Percentiles rank a stretch among this genome's conserved stretches.
phyloP scores from a whole-genome alignment of 2,329 filamentous ascomycete species.

The Mollisiaceae sp. region DNA sequence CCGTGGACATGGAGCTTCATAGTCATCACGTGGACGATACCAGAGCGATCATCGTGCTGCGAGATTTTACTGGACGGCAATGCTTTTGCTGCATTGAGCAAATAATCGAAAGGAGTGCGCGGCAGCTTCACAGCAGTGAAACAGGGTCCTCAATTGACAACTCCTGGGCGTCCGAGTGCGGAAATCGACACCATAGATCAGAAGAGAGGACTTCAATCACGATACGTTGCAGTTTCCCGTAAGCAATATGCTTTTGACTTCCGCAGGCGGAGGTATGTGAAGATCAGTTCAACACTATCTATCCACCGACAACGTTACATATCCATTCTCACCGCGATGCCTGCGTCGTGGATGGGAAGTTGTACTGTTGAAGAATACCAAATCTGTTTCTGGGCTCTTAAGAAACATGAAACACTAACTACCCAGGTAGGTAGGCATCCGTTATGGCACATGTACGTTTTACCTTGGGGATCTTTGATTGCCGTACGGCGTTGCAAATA shows the following conservation, averaged over 20 bases:
- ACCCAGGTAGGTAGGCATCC: no score
- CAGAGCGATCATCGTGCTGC: no score
- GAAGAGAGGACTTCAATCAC: no score
- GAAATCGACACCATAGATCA: neutral
- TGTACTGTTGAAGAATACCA: neutral
- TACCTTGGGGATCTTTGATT: neutral
- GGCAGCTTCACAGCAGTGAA: conserved; percentile 1
- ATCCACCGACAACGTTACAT: neutral
- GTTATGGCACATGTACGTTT: neutral
- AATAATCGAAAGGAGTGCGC: neutral
- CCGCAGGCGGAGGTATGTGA: neutral
- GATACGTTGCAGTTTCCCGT: neutral
- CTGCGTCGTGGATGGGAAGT: neutral
- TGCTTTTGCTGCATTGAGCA: neutral
- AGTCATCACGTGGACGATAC: neutral
- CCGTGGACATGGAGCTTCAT: no score
- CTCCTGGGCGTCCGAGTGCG: neutral
- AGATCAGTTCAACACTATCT: neutral
- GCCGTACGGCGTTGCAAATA: neutral
- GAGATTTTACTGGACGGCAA: neutral
- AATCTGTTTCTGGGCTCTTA: neutral
- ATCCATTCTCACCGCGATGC: neutral
- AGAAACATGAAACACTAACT: neutral
- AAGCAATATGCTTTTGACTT: neutral
- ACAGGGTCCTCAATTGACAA: neutral